Evolutionary conservation across 805 yeast species (phyloP).

Genomic region (Wickerhamiella cacticola): DNA sequence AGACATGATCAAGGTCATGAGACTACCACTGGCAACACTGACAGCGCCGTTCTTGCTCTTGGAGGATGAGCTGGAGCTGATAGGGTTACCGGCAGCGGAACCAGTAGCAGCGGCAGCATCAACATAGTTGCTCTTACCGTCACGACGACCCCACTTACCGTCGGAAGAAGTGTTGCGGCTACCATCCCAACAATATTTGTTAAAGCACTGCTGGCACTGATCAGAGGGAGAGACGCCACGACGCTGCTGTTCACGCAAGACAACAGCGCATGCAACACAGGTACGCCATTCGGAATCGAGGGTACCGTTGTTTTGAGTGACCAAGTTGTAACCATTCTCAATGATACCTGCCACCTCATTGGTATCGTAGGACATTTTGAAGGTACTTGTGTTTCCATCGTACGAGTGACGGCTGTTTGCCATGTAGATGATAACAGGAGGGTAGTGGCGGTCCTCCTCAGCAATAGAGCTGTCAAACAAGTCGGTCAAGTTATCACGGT

Average conservation of each 20-base stretch:
- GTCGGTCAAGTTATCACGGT: constrained; percentile 44
- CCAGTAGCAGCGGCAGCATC: neutral
- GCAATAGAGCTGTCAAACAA: constrained; percentile 35
- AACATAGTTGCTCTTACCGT: constrained; percentile 28
- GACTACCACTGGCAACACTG: neutral
- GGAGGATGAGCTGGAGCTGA: neutral
- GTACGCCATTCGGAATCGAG: constrained; percentile 50
- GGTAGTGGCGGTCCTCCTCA: constrained; percentile 33
- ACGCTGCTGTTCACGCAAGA: constrained; percentile 63
- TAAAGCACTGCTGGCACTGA: constrained; percentile 58
- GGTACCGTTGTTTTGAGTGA: constrained; percentile 50
- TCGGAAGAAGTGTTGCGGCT: constrained; percentile 3
- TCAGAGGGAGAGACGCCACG: constrained; percentile 42
- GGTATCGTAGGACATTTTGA: constrained; percentile 45
- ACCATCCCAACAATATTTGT: constrained; percentile 60
- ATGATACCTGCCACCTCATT: constrained; percentile 46
- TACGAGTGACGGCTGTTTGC: constrained; percentile 55
- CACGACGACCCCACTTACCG: constrained; percentile 19
- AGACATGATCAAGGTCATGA: neutral
- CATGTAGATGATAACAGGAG: constrained; percentile 57
- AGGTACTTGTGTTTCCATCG: constrained; percentile 54
- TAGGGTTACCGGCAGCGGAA: neutral
- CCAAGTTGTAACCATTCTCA: constrained; percentile 56
- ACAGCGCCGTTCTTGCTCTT: constrained; percentile 1
- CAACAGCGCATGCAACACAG: constrained; percentile 67